A percentile compares a stretch with the other conserved stretches of the same genome.
phyloP scores from a whole-genome alignment of 495 filamentous ascomycete species.

The Stereocaulon alpinum region DNA sequence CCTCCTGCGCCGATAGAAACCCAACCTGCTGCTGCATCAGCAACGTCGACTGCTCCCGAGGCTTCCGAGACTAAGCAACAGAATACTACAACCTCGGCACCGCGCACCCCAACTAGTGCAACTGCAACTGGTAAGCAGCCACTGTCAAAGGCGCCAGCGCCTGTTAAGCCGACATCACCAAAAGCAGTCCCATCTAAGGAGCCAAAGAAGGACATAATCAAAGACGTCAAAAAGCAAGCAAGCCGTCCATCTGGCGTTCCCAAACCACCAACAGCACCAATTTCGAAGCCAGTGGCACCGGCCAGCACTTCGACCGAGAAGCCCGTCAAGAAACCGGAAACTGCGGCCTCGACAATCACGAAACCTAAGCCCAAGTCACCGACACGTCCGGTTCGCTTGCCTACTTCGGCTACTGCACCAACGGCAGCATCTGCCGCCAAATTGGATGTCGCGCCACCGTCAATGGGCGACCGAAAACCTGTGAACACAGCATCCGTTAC shows the following conservation, averaged over 20 bases:
- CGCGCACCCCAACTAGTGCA: conserved; percentile 1
- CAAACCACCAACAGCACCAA: conserved; percentile 22
- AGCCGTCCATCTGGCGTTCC: conserved; percentile 7
- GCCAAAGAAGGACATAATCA: conserved; percentile 3
- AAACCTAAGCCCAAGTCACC: conserved; percentile 58
- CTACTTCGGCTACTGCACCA: conserved; percentile 50
- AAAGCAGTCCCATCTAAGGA: conserved; percentile 10
- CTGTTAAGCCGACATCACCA: conserved; percentile 21
- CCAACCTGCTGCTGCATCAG: conserved; percentile 1
- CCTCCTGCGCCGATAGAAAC: not conserved
- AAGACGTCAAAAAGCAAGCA: conserved; percentile 7
- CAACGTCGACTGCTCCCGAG: not conserved
- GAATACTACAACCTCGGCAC: conserved; percentile 10
- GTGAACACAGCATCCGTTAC: not conserved
- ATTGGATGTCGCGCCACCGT: conserved; percentile 28
- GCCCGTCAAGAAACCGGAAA: conserved; percentile 14
- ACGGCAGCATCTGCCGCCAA: conserved; percentile 54
- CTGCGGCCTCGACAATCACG: conserved; percentile 21
- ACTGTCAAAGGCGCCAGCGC: conserved; percentile 23
- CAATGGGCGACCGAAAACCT: not conserved
- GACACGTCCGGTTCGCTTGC: conserved; percentile 50
- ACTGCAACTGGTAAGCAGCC: conserved; percentile 13
- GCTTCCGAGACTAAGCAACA: not conserved
- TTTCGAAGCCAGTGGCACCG: conserved; percentile 17
- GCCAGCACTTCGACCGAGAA: not conserved